Base-by-base conservation (phyloP, 345 rosid species). In the Arabidopsis suecica region DNA sequence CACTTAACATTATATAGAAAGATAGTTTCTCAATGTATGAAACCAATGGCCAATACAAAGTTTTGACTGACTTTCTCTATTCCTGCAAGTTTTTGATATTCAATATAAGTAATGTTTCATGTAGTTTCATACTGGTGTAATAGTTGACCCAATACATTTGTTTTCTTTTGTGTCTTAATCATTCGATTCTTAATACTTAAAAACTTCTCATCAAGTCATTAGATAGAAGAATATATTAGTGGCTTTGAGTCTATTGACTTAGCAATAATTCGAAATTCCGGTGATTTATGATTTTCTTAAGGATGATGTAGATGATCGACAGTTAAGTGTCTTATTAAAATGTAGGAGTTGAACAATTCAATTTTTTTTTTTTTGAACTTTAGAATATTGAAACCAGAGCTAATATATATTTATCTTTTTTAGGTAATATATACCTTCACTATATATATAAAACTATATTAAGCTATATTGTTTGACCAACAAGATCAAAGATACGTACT, bases 201-300 rank as follows among this genome's bases (percentile, higher is more conserved):
- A 40, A 25, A n/a, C 3, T 28, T 61, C 4, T 49, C 51, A 14
- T 14, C 25, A 51, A 36, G 75, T 23, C 68, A 3, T 71, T 38
- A 18, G 62, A 41, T 37, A 18, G 23, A 38, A 28, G 4, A 50
- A 2, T 49, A 40, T 40, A 73, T 13, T 47, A 47, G 25, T 67
- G 53, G 53, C 53, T 58, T 12, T 36, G 59, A 65, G 51, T 65
- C 68, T 68, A 48, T 74, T 67, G 53, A 67, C 55, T 49, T 49
- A 11, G 67, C 61, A 18, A 74, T 30, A 13, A 0, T 28, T 59
- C 44, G 37, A 59, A 18, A 18, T 63, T 63, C 23, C 5, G 4
- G 2, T 42, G 36, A 14, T 59, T 14, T 53, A 38, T 50, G 1
- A 9, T 7, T 18, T 42, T 32, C 18, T 13, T 32, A 13, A 63